These are phyloP conservation scores for Lasiosphaeris hirsuta DNA, from an alignment of 495 filamentous ascomycete genomes.

Conservation along the genomic window DNA sequence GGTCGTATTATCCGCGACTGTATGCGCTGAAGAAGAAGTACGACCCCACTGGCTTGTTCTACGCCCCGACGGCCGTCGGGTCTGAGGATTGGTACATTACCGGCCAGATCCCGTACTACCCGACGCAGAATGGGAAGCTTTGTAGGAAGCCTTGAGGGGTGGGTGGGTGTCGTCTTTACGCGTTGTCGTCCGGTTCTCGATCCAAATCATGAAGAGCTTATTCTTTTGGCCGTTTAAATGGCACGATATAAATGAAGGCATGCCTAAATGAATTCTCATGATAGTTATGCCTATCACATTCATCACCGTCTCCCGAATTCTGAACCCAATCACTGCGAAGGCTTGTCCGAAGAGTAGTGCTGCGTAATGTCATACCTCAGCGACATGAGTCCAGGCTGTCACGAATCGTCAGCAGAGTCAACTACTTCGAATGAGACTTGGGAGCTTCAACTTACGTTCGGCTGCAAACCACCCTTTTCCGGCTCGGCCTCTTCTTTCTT, in stretches of 20 bases:
- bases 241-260: no score
- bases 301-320: background rate
- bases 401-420: background rate
- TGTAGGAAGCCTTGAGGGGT: slow-evolving; percentile 24
- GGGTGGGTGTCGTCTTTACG: no score
- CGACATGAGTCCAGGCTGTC: background rate
- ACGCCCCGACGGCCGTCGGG: slow-evolving; percentile 52
- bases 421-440: background rate
- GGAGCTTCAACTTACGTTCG: background rate
- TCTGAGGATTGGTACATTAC: slow-evolving; percentile 47
- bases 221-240: no score
- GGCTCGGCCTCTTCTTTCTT: slow-evolving; percentile 18
- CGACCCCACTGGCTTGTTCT: slow-evolving; percentile 56
- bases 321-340: background rate
- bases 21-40: slow-evolving; percentile 49
- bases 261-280: no score
- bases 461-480: slow-evolving; percentile 15
- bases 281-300: no score
- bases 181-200: no score
- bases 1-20: slow-evolving; percentile 49
- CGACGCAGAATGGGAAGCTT: slow-evolving; percentile 38
- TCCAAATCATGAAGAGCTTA: no score
- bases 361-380: slow-evolving; percentile 6
- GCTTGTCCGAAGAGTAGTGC: background rate
- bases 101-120: slow-evolving; percentile 19